Evolutionary conservation across 176 grass and related monocot species (phyloP).

Genomic region (Carex cristatella): DNA sequence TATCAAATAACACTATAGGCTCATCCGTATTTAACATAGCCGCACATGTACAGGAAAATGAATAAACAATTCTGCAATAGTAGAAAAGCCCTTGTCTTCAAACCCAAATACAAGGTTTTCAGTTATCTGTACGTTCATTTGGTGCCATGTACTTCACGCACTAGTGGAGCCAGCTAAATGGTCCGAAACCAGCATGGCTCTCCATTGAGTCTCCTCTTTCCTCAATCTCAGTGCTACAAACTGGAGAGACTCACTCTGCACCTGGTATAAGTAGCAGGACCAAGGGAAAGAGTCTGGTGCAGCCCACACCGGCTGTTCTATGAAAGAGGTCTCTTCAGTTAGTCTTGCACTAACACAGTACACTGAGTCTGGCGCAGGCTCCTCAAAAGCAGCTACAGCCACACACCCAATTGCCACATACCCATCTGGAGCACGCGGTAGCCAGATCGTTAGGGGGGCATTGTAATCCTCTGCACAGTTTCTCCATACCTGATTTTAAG

Average conservation of each 20-base stretch:
- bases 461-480: conserved; percentile 76
- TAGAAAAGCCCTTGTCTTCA: background rate
- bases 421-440: conserved; percentile 73
- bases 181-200: conserved; percentile 47
- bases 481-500: conserved; percentile 75
- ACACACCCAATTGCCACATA: conserved; percentile 74
- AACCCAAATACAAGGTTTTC: background rate
- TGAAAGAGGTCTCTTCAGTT: conserved; percentile 55
- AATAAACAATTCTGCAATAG: background rate
- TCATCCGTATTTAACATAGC: background rate
- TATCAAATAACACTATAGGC: background rate
- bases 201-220: conserved; percentile 61
- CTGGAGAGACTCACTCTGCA: conserved; percentile 60
- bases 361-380: conserved; percentile 48
- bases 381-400: conserved; percentile 53
- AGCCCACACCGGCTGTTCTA: conserved; percentile 76
- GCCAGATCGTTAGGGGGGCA: conserved; percentile 66
- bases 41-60: background rate
- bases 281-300: conserved; percentile 80
- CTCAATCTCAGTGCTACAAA: conserved; percentile 67
- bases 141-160: background rate
- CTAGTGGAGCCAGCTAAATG: background rate
- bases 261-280: conserved; percentile 87
- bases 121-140: background rate
- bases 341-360: conserved; percentile 56